Base-by-base conservation (phyloP, 345 rosid species). In the Noccaea caerulescens region DNA sequence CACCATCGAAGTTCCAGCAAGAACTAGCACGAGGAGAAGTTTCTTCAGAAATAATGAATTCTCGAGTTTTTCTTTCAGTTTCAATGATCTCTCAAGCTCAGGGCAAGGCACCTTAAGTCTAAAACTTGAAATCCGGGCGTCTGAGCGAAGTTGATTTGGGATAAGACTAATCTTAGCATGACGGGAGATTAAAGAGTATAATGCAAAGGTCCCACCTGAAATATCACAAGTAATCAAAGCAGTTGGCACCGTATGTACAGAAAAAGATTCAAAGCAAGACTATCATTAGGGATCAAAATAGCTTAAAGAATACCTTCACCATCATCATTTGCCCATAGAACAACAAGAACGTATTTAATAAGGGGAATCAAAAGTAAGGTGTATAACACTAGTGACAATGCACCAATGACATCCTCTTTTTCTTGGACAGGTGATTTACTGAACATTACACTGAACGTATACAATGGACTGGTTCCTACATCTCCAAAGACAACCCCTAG, bases 401-500 rank as follows among this genome's bases (percentile, higher is more conserved):
- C 99, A 69, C 99, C 99, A 66, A 95, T 79, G 56, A 95, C 82
- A 80, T 92, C 99, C 79, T 92, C 97, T 61, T 82, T 77, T 57
- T 82, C 94, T 13, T 83, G 79, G 46, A 95, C 85, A 69, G 96
- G 93, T 70, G 96, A 87, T 80, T 87, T 95, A 64, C 84, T 78
- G 79, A 95, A 95, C 90, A 95, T 92, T 75, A 92, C 98, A 79
- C 84, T 87, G 78, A 95, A 95, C 16, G 97, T 82, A 83, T 95
- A 92, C 73, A 95, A 80, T 6, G 98, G 99, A 82, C 99, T 95
- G 53, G 92, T 95, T 66, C 99, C 99, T 72, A 95, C 99, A 68
- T 92, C 99, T 66, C 99, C 99, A 77, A 95, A 95, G 34, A 92
- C 98, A 79, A 92, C 88, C 45, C 98, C 97, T 69, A 92, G 88